Conservation (phyloP, 1,284 basidiomycete genomes). For the Ustilago tritici region DNA sequence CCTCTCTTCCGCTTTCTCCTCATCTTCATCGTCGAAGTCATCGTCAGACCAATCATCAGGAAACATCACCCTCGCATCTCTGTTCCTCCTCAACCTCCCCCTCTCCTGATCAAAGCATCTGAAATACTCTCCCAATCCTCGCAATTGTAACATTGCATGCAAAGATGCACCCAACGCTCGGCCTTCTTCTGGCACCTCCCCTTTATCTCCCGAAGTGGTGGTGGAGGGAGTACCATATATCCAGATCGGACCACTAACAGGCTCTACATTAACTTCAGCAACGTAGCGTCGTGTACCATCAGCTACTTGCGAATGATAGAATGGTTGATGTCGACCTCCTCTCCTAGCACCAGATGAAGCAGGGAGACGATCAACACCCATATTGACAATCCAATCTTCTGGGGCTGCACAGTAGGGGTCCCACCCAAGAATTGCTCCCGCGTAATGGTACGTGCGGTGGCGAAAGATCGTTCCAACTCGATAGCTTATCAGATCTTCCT, state of each 20-base stretch:
- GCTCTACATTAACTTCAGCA: slow-evolving; percentile 44
- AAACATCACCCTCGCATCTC: slow-evolving; percentile 22
- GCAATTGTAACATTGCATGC: slow-evolving; percentile 17
- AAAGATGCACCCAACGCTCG: slow-evolving; percentile 8
- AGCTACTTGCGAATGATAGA: slow-evolving; percentile 40
- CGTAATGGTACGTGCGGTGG: slow-evolving; percentile 55
- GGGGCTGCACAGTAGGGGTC: slow-evolving; percentile 44
- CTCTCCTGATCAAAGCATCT: slow-evolving; percentile 41
- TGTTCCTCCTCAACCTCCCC: slow-evolving; percentile 22
- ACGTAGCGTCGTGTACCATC: slow-evolving; percentile 42
- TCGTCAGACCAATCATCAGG: slow-evolving; percentile 46
- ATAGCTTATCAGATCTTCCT: slow-evolving; percentile 18
- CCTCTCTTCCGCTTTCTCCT: slow-evolving; percentile 4
- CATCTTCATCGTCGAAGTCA: slow-evolving; percentile 12
- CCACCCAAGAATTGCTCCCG: slow-evolving; percentile 46
- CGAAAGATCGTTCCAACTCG: slow-evolving; percentile 53
- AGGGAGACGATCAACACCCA: slow-evolving; percentile 55
- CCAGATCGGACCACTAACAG: slow-evolving; percentile 25
- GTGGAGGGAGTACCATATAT: slow-evolving; percentile 27
- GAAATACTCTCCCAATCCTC: slow-evolving; percentile 35
- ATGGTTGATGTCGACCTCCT: slow-evolving; percentile 42
- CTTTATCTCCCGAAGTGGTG: background rate
- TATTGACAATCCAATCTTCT: slow-evolving; percentile 54
- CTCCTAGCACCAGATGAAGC: slow-evolving; percentile 8
- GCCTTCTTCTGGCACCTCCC: slow-evolving; percentile 10